Base-by-base conservation (phyloP, 1,284 basidiomycete genomes). In the Anthracocystis walkeri region DNA sequence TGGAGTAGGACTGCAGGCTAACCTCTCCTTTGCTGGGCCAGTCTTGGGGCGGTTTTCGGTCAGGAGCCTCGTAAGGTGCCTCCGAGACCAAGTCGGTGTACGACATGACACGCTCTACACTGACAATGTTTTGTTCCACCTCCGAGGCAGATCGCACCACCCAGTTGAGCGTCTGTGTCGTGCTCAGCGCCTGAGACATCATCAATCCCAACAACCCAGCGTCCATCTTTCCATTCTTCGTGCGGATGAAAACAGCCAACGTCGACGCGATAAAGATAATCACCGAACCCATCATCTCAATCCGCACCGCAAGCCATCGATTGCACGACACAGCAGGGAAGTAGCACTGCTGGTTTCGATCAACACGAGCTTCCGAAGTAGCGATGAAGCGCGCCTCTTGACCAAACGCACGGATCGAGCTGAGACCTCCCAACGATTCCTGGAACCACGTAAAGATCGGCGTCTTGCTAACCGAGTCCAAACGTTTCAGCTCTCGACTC, bases 61-160 rank as follows among this genome's bases (percentile, higher is more conserved):
- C 72, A 14, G 70, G 42, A 10, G 81, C 58, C 49, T 74, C 70
- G 67, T 89, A 89, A 0, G 93, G 90, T 3, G 92, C 92, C 85
- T 96, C 94, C 0, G 91, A 87, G 14, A 87, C 83, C n/a, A 95
- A 86, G n/a, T 91, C 87, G 29, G 91, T 90, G 82, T 96, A 89
- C 50, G 87, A 87, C 40, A 89, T 80, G 3, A 89, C 87, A 57
- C 89, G 86, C 79, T 88, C 87, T 23, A 87, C 86, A 73, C 93
- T 94, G 70, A 95, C 93, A 78, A 97, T 92, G 82, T 95, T 96
- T 84, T 94, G 93, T 86, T 97, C 95, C 14, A 96, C 93, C 80
- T 97, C 95, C 67, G 92, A 93, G 0, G 93, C 92, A 16, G 90
- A 91, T 48, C 93, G 89, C 7, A 96, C 93, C n/a, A 95, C 89